A percentile compares a stretch with the other conserved stretches of the same genome.
These are phyloP conservation scores for Scalesia atractyloides DNA, from an alignment of 129 eudicot genomes.

Conservation along the genomic window DNA sequence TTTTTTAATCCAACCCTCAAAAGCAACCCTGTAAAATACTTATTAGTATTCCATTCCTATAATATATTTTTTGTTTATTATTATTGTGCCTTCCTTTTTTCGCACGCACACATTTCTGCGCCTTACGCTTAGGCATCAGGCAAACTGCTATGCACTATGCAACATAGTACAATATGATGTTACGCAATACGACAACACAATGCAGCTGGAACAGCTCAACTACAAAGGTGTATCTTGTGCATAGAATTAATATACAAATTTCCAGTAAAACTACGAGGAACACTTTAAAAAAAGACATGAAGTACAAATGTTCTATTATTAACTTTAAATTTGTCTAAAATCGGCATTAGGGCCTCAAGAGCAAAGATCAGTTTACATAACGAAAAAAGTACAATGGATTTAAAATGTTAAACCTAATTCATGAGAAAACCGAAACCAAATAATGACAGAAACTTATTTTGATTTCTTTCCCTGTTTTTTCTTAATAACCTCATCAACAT, in stretches of 20 bases:
- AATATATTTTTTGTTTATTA: too few species aligned
- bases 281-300: background rate
- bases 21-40: too few species aligned
- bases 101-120: too few species aligned
- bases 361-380: background rate
- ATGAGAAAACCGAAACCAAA: constrained; percentile 7
- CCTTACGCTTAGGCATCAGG: too few species aligned
- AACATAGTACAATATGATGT: background rate
- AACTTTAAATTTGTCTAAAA: background rate
- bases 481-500: constrained; percentile 46
- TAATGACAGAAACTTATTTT: constrained; percentile 14
- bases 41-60: too few species aligned
- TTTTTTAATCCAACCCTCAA: too few species aligned
- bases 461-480: constrained; percentile 47
- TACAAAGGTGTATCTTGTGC: background rate
- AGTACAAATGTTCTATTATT: background rate
- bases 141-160: too few species aligned
- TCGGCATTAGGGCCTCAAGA: background rate
- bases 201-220: background rate
- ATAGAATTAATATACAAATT: background rate
- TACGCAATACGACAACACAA: background rate
- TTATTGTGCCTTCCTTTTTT: too few species aligned
- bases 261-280: background rate
- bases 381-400: background rate
- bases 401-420: background rate